Conservation (phyloP, 139 green algal genomes). For the Haematococcus lacustris region DNA sequence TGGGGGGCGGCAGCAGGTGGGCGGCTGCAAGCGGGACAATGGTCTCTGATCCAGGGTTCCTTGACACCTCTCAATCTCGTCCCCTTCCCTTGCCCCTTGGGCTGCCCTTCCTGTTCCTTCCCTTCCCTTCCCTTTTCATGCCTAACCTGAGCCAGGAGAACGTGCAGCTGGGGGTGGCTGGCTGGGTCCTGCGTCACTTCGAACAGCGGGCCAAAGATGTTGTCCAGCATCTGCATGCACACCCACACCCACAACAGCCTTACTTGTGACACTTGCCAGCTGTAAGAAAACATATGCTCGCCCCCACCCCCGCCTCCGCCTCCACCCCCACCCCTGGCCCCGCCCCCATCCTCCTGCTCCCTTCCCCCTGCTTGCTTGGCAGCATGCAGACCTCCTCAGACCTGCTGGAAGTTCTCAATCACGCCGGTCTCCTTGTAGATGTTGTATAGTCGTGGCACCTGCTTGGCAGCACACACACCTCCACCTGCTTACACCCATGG, state of each 20-base stretch:
- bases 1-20: not conserved
- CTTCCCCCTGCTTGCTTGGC: too few species aligned
- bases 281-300: too few species aligned
- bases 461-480: slow-evolving; percentile 4
- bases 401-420: slow-evolving; percentile 55
- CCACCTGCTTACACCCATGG: too few species aligned
- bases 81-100: too few species aligned
- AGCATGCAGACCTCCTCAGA: too few species aligned
- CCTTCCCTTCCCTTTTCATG: not conserved
- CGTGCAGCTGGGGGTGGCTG: slow-evolving; percentile 93
- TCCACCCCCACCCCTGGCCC: too few species aligned
- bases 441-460: slow-evolving; percentile 94
- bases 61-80: not conserved
- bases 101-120: not conserved
- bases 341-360: too few species aligned
- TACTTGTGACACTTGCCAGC: too few species aligned
- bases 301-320: too few species aligned
- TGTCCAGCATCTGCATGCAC: slow-evolving; percentile 87
- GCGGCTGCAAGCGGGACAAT: not conserved
- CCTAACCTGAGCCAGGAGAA: slow-evolving; percentile 81
- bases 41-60: not conserved
- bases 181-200: slow-evolving; percentile 92
- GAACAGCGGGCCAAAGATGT: slow-evolving; percentile 98
- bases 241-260: slow-evolving; percentile 60
- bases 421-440: slow-evolving; percentile 83